phyloP scores from a whole-genome alignment of 1,284 basidiomycete genomes.

The Cryptococcus sp. region DNA sequence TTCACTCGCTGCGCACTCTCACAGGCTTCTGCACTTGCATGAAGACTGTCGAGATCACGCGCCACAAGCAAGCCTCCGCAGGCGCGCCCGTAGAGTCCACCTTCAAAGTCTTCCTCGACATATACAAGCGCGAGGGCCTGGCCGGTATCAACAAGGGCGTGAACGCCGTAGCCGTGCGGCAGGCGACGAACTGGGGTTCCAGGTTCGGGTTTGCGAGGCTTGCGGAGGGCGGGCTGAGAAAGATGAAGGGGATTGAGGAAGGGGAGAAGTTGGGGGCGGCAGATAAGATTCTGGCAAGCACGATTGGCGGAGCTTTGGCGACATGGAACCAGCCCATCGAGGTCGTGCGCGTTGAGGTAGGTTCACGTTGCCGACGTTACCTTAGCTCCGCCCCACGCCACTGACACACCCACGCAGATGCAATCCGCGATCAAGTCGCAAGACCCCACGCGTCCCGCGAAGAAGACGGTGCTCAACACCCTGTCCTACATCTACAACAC shows the following conservation, averaged over 20 bases:
- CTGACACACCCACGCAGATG: conserved; percentile 62
- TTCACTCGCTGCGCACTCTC: background rate
- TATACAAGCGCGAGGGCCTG: conserved; percentile 89
- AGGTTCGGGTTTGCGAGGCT: conserved; percentile 97
- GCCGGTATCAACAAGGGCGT: conserved; percentile 99
- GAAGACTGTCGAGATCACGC: conserved; percentile 98
- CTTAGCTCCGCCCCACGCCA: background rate
- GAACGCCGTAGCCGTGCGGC: conserved; percentile 94
- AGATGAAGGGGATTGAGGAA: conserved; percentile 59
- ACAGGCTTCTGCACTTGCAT: conserved; percentile 95
- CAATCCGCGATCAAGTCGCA: conserved; percentile 90
- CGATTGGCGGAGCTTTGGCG: conserved; percentile 87
- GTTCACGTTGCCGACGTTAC: conserved; percentile 13
- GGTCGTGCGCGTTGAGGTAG: conserved; percentile 50
- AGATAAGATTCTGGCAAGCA: conserved; percentile 88
- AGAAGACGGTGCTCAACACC: conserved; percentile 89
- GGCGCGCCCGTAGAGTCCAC: conserved; percentile 91
- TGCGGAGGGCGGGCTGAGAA: conserved; percentile 78
- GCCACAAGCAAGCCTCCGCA: conserved; percentile 87
- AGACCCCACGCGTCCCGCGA: conserved; percentile 72
- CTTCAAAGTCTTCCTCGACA: conserved; percentile 90
- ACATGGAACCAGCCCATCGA: conserved; percentile 99
- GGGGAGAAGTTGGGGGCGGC: conserved; percentile 68
- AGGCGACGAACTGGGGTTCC: conserved; percentile 99
- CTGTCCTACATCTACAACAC: conserved; percentile 89